phyloP scores from a whole-genome alignment of 148 eudicot genomes.

The Vaccinium vitisidaea region DNA sequence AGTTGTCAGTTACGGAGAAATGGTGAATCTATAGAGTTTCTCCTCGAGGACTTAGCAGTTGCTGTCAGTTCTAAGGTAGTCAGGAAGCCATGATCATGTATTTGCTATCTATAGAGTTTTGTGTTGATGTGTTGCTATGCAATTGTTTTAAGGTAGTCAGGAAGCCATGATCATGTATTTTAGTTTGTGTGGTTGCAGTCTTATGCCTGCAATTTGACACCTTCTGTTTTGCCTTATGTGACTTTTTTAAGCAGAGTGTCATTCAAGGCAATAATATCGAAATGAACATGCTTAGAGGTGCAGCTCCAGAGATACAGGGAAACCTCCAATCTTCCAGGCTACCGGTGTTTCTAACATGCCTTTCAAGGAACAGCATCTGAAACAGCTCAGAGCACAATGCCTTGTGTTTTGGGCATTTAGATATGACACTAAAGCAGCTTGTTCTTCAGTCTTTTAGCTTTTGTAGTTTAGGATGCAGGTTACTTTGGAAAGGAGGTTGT shows the following conservation, averaged over 20 bases:
- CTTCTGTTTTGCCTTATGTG: neutral
- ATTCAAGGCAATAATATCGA: conserved; percentile 40
- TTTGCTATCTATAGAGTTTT: too few relatives aligned
- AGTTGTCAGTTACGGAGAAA: neutral
- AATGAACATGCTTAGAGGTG: conserved; percentile 43
- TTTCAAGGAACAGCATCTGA: conserved; percentile 90
- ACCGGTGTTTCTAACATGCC: conserved; percentile 55
- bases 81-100: neutral
- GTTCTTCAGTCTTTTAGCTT: neutral
- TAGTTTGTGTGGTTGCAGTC: neutral
- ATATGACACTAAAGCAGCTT: conserved; percentile 20
- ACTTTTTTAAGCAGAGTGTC: conserved; percentile 42
- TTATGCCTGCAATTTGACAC: neutral
- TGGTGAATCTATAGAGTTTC: neutral
- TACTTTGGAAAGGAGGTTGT: neutral
- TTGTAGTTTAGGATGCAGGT: neutral
- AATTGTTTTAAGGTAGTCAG: neutral
- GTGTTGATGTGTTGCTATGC: neutral
- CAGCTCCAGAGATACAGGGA: conserved; percentile 68
- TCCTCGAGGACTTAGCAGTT: neutral
- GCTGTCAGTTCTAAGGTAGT: neutral
- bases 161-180: neutral
- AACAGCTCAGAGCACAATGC: conserved; percentile 98
- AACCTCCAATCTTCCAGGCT: conserved; percentile 45
- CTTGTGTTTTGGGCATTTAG: conserved; percentile 94